These are phyloP conservation scores for Lentinula sp. DNA, from an alignment of 768 basidiomycete species.

Conservation along the genomic window DNA sequence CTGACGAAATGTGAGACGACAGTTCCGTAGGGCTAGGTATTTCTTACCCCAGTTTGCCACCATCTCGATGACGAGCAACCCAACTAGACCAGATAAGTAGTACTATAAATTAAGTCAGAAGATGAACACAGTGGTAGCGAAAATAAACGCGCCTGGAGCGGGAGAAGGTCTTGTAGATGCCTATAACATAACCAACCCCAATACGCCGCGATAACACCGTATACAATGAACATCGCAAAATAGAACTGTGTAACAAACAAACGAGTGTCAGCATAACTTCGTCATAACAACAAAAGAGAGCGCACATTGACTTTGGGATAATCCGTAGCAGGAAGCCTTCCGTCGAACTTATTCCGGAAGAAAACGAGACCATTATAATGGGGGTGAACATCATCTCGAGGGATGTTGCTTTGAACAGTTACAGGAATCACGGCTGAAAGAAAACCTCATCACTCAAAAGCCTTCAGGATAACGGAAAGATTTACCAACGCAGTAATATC, in stretches of 20 bases:
- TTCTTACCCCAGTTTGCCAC: slow-evolving; percentile 78
- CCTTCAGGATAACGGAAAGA: slow-evolving; percentile 8
- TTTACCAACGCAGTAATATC: slow-evolving; percentile 95
- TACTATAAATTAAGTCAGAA: slow-evolving; percentile 40
- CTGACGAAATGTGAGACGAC: slow-evolving; percentile 27
- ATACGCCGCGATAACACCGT: slow-evolving; percentile 53
- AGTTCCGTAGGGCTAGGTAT: not conserved
- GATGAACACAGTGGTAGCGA: not conserved
- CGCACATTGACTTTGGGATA: slow-evolving; percentile 95
- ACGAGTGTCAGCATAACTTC: not conserved
- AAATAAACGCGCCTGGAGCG: slow-evolving; percentile 63
- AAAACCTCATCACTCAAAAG: not conserved
- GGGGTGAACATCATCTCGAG: slow-evolving; percentile 52
- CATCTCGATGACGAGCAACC: slow-evolving; percentile 90
- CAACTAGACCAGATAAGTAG: slow-evolving; percentile 86
- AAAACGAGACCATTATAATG: slow-evolving; percentile 73
- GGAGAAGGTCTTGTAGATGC: slow-evolving; percentile 78
- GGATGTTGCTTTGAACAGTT: slow-evolving; percentile 50
- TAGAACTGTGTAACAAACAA: slow-evolving; percentile 60
- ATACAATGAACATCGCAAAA: slow-evolving; percentile 76
- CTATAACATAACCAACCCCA: slow-evolving; percentile 87
- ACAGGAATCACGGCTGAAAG: slow-evolving; percentile 78
- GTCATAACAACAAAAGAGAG: not conserved
- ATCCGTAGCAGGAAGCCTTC: slow-evolving; percentile 85
- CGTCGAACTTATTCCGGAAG: slow-evolving; percentile 86